Evolutionary conservation across 257 asterid species (phyloP).

Genomic region (Jaltomata sinuosa): DNA sequence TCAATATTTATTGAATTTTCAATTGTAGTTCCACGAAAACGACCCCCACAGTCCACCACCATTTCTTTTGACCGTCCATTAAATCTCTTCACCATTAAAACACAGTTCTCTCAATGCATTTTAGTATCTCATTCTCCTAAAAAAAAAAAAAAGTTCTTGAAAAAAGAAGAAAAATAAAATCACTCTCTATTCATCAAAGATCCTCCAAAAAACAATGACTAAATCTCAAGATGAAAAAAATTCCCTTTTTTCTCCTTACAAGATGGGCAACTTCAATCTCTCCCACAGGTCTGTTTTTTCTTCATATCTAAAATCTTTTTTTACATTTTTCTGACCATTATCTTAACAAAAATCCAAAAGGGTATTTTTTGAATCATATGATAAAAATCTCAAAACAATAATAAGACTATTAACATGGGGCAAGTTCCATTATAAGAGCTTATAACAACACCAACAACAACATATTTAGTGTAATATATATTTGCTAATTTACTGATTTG

Average conservation of each 20-base stretch:
- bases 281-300: constrained; percentile 60
- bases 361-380: no score
- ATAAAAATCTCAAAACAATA: no score
- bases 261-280: constrained; percentile 65
- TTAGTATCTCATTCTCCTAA: no score
- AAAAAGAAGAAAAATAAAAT: not conserved
- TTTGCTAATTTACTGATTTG: no score
- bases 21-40: not conserved
- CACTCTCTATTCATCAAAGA: not conserved
- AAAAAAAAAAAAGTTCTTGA: no score
- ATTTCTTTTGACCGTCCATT: not conserved
- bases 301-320: not conserved
- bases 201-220: constrained; percentile 22
- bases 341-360: no score
- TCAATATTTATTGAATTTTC: not conserved
- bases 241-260: constrained; percentile 81
- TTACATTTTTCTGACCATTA: no score
- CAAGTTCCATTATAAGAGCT: no score
- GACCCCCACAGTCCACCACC: not conserved
- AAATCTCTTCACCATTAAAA: not conserved
- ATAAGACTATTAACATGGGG: no score
- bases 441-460: no score
- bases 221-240: constrained; percentile 21
- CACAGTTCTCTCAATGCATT: not conserved
- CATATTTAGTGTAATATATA: no score